Base-by-base conservation (phyloP, 306 rosid genomes). In the Pyrus communis region DNA sequence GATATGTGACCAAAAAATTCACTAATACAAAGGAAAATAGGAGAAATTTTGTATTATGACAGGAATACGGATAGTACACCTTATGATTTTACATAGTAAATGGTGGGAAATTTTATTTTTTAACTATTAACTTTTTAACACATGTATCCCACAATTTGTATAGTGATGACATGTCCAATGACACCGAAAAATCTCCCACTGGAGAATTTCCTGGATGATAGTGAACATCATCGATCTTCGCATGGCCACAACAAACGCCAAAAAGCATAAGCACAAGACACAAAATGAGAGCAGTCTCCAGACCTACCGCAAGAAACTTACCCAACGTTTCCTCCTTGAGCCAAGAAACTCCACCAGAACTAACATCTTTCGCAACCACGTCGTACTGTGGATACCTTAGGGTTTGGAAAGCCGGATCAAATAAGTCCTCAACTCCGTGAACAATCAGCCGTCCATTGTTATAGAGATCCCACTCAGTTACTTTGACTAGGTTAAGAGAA, bases 361-460 rank as follows among this genome's bases (percentile, higher is more conserved):
- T 46, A 46, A 9, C 55, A 49, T 49, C 55, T 49, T 49, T 49
- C 55, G 55, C 21, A 49, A 15, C 9, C 55, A 49, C 9, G 55
- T 49, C 55, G 55, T 15, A 5, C 55, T 15, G 55, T 15, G 55
- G 55, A 49, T 49, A 49, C 55, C 55, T 49, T 5, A 49, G 62
- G 27, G 62, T 22, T 57, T 57, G 13, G 62, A 57, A 57, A 57
- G 62, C 67, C 11, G 40, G 55, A 58, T 73, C 77, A 10, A 73
- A 55, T 67, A 73, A 73, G 67, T 58, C 67, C n/a, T 73, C 68
- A 4, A 73, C 68, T 23, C 77, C 77, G 1, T 73, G 77, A 22
- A 58, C 4, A 8, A 73, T 38, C n/a, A 73, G 54, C 15, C 31
- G 77, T 23, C 68, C 77, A 2, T 38, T 27, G 65, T 73, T 58